Evolutionary conservation across 2,329 filamentous ascomycete genomes (phyloP).

Genomic region (Cercospora citrullina): DNA sequence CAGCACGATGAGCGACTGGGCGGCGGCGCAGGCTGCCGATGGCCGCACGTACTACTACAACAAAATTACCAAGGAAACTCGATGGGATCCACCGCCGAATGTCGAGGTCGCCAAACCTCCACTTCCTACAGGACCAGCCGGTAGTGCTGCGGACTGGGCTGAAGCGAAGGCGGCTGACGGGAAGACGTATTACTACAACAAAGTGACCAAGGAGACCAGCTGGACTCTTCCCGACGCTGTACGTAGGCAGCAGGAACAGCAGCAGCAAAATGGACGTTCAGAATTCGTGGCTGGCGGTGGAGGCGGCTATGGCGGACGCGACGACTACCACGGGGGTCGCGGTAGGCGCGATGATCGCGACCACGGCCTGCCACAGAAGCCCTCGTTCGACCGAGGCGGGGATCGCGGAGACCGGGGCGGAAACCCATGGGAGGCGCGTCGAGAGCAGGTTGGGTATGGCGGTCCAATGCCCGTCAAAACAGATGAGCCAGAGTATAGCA

Average conservation of each 20-base stretch:
- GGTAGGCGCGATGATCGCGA: conserved; percentile 38
- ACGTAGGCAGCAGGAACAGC: conserved; percentile 22
- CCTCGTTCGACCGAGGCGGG: conserved; percentile 36
- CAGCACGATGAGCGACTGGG: conserved; percentile 33
- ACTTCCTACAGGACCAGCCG: conserved; percentile 48
- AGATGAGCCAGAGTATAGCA: conserved; percentile 68
- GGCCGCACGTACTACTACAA: conserved; percentile 93
- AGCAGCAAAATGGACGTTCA: conserved; percentile 28
- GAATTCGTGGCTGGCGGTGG: conserved; percentile 55
- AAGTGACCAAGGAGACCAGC: conserved; percentile 84
- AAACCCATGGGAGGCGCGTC: conserved; percentile 36
- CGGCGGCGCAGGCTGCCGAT: conserved; percentile 33
- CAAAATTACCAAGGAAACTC: conserved; percentile 76
- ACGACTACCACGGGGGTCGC: conserved; percentile 18
- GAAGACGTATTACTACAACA: conserved; percentile 91
- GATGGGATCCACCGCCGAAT: conserved; percentile 93
- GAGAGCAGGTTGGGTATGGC: conserved; percentile 37
- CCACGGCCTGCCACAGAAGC: conserved; percentile 45
- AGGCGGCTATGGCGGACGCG: conserved; percentile 32
- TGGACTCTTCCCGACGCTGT: conserved; percentile 76
- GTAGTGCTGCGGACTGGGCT: conserved; percentile 72
- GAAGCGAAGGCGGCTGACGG: conserved; percentile 86
- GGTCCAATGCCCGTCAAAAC: conserved; percentile 38
- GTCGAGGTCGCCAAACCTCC: conserved; percentile 55
- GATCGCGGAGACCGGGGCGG: conserved; percentile 32